Conservation (phyloP, 257 asterid species). For the Nicotiana benthamiana region DNA sequence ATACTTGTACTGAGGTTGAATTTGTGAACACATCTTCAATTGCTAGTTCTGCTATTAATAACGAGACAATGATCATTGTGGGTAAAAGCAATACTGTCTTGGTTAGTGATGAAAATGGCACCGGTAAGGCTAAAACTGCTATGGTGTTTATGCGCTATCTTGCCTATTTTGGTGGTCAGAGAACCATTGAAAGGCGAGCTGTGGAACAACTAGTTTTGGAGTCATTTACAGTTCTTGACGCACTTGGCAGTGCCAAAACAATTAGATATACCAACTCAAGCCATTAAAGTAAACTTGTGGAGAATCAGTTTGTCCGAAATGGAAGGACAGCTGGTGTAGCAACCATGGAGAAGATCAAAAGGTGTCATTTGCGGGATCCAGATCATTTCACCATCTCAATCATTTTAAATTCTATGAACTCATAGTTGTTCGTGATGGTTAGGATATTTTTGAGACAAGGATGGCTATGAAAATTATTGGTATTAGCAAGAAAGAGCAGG, state of each 20-base stretch:
- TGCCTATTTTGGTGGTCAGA: constrained; percentile 88
- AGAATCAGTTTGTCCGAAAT: constrained; percentile 69
- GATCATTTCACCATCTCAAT: no score
- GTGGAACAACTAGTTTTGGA: constrained; percentile 83
- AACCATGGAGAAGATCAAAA: no score
- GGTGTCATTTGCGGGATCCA: no score
- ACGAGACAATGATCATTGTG: no score
- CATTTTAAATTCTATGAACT: no score
- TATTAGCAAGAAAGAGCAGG: no score
- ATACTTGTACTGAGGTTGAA: no score
- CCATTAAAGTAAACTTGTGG: constrained; percentile 85
- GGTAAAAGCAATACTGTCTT: constrained; percentile 29
- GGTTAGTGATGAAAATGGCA: constrained; percentile 95
- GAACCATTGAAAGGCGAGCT: constrained; percentile 23
- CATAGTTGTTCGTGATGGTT: no score
- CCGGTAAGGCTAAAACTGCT: constrained; percentile 92
- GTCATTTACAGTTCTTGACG: constrained; percentile 95
- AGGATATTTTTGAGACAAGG: no score
- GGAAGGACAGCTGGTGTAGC: constrained; percentile 82
- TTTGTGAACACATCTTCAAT: constrained; percentile 45
- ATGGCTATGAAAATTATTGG: no score
- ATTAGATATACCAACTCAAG: constrained; percentile 91
- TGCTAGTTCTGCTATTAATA: no score
- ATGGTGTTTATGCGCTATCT: constrained; percentile 95
- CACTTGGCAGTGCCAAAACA: constrained; percentile 74